phyloP scores from a whole-genome alignment of 371 early-diverging fungal genomes.

The Funneliformis caledonium region DNA sequence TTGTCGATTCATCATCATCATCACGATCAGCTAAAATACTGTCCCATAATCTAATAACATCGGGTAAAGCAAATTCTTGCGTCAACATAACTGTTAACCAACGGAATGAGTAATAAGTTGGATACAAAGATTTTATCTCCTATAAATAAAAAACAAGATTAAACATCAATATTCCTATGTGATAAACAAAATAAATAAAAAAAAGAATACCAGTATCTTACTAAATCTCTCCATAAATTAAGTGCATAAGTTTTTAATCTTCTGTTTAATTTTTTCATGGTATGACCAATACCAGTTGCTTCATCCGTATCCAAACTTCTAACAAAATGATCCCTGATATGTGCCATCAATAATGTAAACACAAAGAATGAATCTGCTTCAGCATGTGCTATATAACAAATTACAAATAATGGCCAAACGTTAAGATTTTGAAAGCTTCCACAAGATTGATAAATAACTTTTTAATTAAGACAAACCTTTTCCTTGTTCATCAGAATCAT shows the following conservation, averaged over 20 bases:
- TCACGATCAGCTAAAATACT: slow-evolving; percentile 73
- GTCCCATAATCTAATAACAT: slow-evolving; percentile 87
- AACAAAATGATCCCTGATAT: slow-evolving; percentile 83
- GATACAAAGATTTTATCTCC: slow-evolving; percentile 68
- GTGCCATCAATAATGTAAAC: slow-evolving; percentile 74
- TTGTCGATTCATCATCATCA: slow-evolving; percentile 43
- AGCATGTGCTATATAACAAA: slow-evolving; percentile 61
- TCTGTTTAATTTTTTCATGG: slow-evolving; percentile 64
- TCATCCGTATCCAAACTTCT: slow-evolving; percentile 66
- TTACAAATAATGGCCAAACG: not conserved
- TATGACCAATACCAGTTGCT: slow-evolving; percentile 65
- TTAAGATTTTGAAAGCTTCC: no score
- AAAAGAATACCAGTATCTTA: slow-evolving; percentile 13
- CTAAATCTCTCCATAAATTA: slow-evolving; percentile 67
- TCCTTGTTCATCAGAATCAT: slow-evolving; percentile 56
- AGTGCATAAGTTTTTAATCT: slow-evolving; percentile 63
- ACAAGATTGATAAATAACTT: no score
- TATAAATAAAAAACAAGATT: slow-evolving; percentile 15
- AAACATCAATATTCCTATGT: not conserved
- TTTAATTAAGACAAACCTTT: slow-evolving; percentile 39
- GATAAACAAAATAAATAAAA: not conserved
- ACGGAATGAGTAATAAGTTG: slow-evolving; percentile 82
- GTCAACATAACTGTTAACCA: slow-evolving; percentile 86
- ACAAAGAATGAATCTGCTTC: slow-evolving; percentile 89
- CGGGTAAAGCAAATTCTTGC: slow-evolving; percentile 84